Conservation (phyloP, 805 yeast species). For the Helenozyma baotianmanensis region DNA sequence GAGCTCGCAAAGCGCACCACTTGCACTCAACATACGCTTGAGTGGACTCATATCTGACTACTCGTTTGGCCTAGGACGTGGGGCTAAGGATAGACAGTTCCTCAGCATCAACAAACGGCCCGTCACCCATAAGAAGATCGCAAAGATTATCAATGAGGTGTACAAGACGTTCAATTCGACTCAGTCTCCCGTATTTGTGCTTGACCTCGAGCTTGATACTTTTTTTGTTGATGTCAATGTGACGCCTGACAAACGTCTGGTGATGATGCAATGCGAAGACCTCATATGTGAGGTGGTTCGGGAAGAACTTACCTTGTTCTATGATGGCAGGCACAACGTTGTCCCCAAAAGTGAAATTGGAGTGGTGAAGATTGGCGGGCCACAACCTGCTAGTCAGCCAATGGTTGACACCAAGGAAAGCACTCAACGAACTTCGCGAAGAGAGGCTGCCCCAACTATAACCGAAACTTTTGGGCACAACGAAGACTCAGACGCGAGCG, state of each 20-base stretch:
- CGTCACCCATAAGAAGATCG: constrained; percentile 48
- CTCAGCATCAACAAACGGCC: constrained; percentile 77
- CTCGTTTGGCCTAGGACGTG: constrained; percentile 68
- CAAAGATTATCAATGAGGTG: constrained; percentile 63
- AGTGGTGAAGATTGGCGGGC: constrained; percentile 19
- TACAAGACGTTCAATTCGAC: constrained; percentile 67
- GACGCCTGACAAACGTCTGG: constrained; percentile 82
- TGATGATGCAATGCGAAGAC: constrained; percentile 64
- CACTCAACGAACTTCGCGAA: no score
- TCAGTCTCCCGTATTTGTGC: constrained; percentile 67
- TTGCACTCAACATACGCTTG: constrained; percentile 4
- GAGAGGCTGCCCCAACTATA: no score
- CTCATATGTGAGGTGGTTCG: constrained; percentile 53
- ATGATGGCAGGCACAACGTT: constrained; percentile 33
- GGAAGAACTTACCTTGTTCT: constrained; percentile 45
- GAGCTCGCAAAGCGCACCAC: constrained; percentile 10
- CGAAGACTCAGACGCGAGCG: constrained; percentile 16
- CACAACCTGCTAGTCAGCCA: no score
- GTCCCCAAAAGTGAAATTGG: constrained; percentile 31
- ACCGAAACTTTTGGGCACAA: constrained; percentile 2
- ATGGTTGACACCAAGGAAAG: no score
- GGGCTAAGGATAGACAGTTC: constrained; percentile 69
- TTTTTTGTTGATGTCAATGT: constrained; percentile 73
- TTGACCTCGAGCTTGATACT: constrained; percentile 55
- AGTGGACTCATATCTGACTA: constrained; percentile 69